These are phyloP conservation scores for Nakataea oryzae DNA, from an alignment of 2,329 filamentous ascomycete species.

Conservation along the genomic window DNA sequence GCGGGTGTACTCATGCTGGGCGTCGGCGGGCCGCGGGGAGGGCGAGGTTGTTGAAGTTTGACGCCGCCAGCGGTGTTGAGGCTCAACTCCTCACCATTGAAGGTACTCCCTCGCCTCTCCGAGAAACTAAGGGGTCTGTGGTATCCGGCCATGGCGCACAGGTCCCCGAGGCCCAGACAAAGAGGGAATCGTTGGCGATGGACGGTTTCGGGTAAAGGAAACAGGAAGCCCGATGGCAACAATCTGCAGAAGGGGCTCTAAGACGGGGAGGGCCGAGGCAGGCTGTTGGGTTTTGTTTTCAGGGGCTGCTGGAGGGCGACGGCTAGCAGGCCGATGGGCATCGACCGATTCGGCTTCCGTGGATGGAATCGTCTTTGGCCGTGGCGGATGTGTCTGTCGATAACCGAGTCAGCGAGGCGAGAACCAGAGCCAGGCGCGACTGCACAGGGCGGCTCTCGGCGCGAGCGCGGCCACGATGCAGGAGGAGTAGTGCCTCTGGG, in stretches of 20 bases:
- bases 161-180: neutral
- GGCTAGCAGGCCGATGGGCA: neutral
- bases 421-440: neutral
- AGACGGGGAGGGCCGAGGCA: neutral
- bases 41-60: constrained; percentile 39
- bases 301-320: neutral
- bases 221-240: neutral
- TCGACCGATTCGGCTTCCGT: neutral
- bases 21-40: constrained; percentile 49
- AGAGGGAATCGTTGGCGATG: neutral
- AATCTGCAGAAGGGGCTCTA: neutral
- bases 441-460: neutral
- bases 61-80: constrained; percentile 34
- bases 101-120: constrained; percentile 47
- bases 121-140: constrained; percentile 47
- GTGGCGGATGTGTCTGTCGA: neutral
- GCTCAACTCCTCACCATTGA: constrained; percentile 44
- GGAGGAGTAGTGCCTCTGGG: neutral
- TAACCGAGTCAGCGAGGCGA: neutral
- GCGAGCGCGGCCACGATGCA: neutral
- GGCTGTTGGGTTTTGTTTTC: neutral
- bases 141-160: constrained; percentile 28
- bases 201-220: neutral
- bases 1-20: constrained; percentile 57
- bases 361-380: neutral